These are phyloP conservation scores for Amanita exitialis DNA, from an alignment of 768 basidiomycete species.

Conservation along the genomic window DNA sequence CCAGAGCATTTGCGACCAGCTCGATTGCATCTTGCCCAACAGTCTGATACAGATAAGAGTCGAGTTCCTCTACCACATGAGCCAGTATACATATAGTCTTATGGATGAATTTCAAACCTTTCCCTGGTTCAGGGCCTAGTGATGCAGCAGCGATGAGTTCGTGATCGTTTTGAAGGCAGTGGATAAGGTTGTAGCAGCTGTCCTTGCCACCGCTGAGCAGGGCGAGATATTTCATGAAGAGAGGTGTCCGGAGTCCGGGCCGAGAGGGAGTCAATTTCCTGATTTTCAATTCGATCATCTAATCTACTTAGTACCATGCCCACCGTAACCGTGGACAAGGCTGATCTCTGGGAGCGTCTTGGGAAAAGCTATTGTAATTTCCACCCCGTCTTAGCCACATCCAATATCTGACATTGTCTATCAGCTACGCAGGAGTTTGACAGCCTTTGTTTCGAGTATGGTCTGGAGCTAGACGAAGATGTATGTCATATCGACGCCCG, in stretches of 20 bases:
- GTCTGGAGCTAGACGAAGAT: constrained; percentile 96
- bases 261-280: not conserved
- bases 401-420: constrained; percentile 12
- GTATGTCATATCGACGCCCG: constrained; percentile 34
- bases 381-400: not conserved
- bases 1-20: constrained; percentile 74
- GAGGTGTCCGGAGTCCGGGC: constrained; percentile 3
- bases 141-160: constrained; percentile 83
- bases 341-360: constrained; percentile 83
- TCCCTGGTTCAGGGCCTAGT: constrained; percentile 72
- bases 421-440: constrained; percentile 92
- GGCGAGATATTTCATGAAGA: constrained; percentile 81
- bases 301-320: constrained; percentile 56
- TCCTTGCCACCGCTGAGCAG: constrained; percentile 97
- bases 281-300: constrained; percentile 9
- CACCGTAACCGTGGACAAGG: constrained; percentile 92
- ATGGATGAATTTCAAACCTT: constrained; percentile 46
- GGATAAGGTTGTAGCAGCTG: constrained; percentile 90
- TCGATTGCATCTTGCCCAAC: constrained; percentile 93
- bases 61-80: constrained; percentile 77
- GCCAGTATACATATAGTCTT: constrained; percentile 8
- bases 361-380: constrained; percentile 69
- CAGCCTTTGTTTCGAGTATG: constrained; percentile 93
- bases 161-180: constrained; percentile 82
- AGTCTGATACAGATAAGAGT: constrained; percentile 98